A percentile compares a stretch with the other conserved stretches of the same genome.
These are phyloP conservation scores for Corymbia citriodora DNA, from an alignment of 441 rosid genomes.

Conservation along the genomic window DNA sequence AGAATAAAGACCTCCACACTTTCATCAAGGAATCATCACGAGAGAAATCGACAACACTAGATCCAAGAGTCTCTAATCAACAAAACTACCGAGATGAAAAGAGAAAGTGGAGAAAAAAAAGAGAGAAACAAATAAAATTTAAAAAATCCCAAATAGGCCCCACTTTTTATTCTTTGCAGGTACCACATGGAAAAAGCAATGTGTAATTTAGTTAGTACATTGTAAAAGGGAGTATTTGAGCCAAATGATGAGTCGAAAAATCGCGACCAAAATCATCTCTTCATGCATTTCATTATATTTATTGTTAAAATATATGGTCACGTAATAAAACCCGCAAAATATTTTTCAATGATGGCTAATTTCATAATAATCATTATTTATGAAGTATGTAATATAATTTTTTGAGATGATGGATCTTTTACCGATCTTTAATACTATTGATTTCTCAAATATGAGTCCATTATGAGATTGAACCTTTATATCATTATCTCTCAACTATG, in stretches of 20 bases:
- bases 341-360: not conserved
- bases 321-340: not conserved
- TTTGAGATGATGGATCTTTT: too few species aligned
- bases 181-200: too few species aligned
- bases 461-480: not conserved
- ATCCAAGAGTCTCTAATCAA: too few species aligned
- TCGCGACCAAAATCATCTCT: not conserved
- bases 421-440: not conserved
- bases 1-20: too few species aligned
- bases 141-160: too few species aligned
- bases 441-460: not conserved
- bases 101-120: too few species aligned
- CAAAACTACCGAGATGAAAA: too few species aligned
- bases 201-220: too few species aligned
- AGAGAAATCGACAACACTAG: fast-evolving
- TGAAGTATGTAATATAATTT: not conserved
- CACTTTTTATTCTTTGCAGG: too few species aligned
- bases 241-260: too few species aligned
- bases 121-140: too few species aligned
- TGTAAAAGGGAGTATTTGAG: too few species aligned
- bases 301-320: not conserved
- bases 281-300: not conserved
- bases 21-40: not conserved
- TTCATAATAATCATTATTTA: not conserved
- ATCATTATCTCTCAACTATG: not conserved